phyloP scores from a whole-genome alignment of 805 yeast species.

The Kodamaea leandrae region DNA sequence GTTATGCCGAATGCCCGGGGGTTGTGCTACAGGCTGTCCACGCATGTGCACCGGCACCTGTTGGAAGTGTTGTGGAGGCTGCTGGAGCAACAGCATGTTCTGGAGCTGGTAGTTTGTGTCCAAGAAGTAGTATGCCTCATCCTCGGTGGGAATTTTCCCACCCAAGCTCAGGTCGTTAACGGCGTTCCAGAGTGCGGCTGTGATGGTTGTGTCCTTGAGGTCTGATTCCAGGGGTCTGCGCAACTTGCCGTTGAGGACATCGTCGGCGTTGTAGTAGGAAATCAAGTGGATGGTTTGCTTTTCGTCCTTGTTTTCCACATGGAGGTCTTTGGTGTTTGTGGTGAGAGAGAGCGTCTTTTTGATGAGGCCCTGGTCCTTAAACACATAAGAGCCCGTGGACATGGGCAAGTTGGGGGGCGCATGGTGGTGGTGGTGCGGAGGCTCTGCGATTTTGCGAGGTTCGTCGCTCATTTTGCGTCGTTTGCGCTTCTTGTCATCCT shows the following conservation, averaged over 20 bases:
- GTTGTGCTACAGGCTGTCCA: conserved; percentile 5
- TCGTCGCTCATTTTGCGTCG: conserved; percentile 20
- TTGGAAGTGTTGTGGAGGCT: conserved; percentile 15
- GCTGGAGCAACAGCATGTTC: conserved; percentile 32
- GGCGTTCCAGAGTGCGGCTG: conserved; percentile 51
- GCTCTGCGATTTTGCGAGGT: conserved; percentile 10
- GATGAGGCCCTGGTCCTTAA: conserved; percentile 69
- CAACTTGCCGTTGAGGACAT: conserved; percentile 59
- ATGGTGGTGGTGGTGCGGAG: conserved; percentile 6
- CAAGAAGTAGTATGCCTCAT: conserved; percentile 48
- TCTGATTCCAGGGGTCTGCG: conserved; percentile 56
- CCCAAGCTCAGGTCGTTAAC: conserved; percentile 60
- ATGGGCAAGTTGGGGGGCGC: conserved; percentile 17
- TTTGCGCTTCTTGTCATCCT: conserved; percentile 43
- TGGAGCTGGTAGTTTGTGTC: conserved; percentile 45
- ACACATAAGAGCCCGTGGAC: conserved; percentile 54
- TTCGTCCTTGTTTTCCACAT: conserved; percentile 22
- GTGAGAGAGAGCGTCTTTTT: conserved; percentile 74
- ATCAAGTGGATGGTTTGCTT: conserved; percentile 66
- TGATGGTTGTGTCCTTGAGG: conserved; percentile 49
- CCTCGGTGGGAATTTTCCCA: conserved; percentile 49
- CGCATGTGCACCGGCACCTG: conserved; percentile 15
- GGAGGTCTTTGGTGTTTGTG: conserved; percentile 24
- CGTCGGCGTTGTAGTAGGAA: conserved; percentile 74
- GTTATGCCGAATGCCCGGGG: conserved; percentile 11